Percentiles rank a stretch among this genome's conserved stretches.
Evolutionary conservation across 306 rosid genomes (phyloP).

Genomic region (Ormosia emarginata): DNA sequence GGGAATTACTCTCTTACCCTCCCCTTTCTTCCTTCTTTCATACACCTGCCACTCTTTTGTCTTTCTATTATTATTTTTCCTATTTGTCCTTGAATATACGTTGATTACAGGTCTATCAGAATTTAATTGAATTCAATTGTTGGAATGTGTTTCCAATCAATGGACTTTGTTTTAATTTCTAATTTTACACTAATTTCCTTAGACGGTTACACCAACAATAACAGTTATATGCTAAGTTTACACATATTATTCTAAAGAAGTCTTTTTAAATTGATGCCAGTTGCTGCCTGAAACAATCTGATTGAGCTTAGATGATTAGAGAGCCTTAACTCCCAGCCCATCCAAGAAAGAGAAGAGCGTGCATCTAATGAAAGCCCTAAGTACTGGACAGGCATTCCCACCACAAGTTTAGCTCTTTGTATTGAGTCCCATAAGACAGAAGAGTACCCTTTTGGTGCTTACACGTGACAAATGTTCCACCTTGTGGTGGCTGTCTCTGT

Average conservation of each 20-base stretch:
- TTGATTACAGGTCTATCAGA: neutral
- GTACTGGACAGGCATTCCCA: neutral
- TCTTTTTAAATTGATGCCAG: neutral
- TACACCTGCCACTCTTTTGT: no score
- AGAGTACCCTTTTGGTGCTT: neutral
- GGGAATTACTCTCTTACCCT: no score
- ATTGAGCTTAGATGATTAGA: neutral
- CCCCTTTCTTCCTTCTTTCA: no score
- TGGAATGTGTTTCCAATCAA: neutral
- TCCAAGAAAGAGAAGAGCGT: neutral
- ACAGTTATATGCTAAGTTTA: neutral
- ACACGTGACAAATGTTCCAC: neutral
- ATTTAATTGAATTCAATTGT: neutral
- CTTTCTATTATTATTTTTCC: no score
- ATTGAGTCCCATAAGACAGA: neutral
- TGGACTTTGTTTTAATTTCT: neutral
- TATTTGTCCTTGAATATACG: no score
- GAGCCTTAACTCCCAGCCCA: neutral
- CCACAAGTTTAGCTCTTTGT: neutral
- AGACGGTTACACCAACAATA: neutral
- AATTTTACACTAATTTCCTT: neutral
- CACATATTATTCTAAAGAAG: neutral
- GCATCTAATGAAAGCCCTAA: neutral
- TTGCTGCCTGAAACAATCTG: neutral
- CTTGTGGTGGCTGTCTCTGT: neutral